Evolutionary conservation across 78 protist species (phyloP).

Genomic region (Anaeramoeba ignava): DNA sequence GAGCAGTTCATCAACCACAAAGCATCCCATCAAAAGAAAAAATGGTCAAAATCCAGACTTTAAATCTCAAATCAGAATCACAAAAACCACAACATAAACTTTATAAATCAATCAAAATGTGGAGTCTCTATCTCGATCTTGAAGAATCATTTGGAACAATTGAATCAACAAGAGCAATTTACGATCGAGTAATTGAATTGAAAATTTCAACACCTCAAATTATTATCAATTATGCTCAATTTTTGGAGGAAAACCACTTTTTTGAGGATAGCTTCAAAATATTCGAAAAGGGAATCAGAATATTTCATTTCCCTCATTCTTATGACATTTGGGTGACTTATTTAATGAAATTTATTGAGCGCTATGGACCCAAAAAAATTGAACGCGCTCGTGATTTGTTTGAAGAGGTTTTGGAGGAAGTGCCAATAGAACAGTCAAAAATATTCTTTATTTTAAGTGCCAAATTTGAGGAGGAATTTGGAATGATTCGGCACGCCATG

Average conservation of each 20-base stretch:
- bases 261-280: constrained; percentile 73
- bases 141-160: constrained; percentile 64
- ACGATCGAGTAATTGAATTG: constrained; percentile 59
- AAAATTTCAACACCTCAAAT: constrained; percentile 71
- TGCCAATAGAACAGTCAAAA: constrained; percentile 46
- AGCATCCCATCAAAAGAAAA: background rate
- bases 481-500: constrained; percentile 81
- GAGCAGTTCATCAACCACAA: background rate
- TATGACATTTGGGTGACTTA: constrained; percentile 76
- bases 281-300: constrained; percentile 64
- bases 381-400: constrained; percentile 90
- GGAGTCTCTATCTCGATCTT: constrained; percentile 84
- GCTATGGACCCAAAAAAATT: constrained; percentile 67
- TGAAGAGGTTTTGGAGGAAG: constrained; percentile 64
- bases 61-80: constrained; percentile 12
- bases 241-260: constrained; percentile 66
- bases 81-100: constrained; percentile 34
- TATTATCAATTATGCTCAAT: constrained; percentile 70
- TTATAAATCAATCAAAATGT: constrained; percentile 53
- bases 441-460: constrained; percentile 31
- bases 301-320: constrained; percentile 72
- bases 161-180: constrained; percentile 29
- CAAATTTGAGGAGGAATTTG: constrained; percentile 36
- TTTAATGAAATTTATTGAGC: constrained; percentile 65
- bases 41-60: background rate